Evolutionary conservation across 2,329 filamentous ascomycete genomes (phyloP), one percentile per base, ranked within the genome.

Genomic region (Sporothrix curviconia): DNA sequence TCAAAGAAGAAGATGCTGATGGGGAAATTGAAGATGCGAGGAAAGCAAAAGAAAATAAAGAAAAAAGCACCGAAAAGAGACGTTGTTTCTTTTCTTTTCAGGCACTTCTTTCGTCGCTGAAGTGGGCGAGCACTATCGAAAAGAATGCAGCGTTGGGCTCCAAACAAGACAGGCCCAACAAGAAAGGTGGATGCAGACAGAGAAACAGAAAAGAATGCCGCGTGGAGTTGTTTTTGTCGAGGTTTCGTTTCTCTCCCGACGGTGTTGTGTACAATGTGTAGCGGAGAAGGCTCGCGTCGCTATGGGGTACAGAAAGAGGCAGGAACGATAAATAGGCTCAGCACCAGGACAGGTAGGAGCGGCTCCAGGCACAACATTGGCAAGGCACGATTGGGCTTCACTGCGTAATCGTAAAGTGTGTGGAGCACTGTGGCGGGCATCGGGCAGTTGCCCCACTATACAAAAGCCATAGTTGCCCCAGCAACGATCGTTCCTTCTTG

Each of bases 401-500:
- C 55, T 55, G 53, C 57, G 55, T 54, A 55, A 36, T 50, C 24
- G 53, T 19, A 43, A 28, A 32, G 37, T 39, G 43, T n/a, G 24
- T 24, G 30, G 34, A 46, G 34, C 54, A 22, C 12, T 50, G 36
- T 50, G 37, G 50, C 30, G 32, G 34, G 36, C 30, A 7, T 40
- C 22, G 42, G 43, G n/a, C 17, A 22, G 53, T 47, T 46, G 49
- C 58, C 59, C 61, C 61, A 60, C 58, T 57, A 58, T 34, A 58
- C 55, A 49, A 49, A 36, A 50, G 17, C 14, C 34, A 36, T 44
- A 51, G 64, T 66, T 66, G 64, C 58, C 59, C 55, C 63, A 60
- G 65, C 64, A 66, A 66, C 65, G 60, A 59, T 61, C 61, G 39
- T 8, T 24, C 19, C 22, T n/a, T 1, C 47, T 25, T 7, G 47